phyloP scores from a whole-genome alignment of 2,329 filamentous ascomycete genomes.

The Fusarium verrucosum region DNA sequence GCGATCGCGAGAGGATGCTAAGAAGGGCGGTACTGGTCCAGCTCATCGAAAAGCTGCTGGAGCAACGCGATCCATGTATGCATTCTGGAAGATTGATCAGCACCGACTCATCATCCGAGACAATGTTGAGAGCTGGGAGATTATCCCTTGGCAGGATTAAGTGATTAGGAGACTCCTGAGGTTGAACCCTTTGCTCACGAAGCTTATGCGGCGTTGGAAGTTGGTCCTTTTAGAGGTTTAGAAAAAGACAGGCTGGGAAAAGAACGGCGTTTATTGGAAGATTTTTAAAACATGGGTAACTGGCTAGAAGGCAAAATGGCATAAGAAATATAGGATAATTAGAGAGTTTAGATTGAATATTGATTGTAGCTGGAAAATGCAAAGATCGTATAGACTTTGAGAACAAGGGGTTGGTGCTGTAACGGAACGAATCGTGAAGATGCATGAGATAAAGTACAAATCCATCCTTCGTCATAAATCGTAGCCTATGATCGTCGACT shows the following conservation, averaged over 20 bases:
- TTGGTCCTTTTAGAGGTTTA: neutral
- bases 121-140: conserved; percentile 69
- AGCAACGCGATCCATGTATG: conserved; percentile 69
- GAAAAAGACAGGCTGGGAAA: neutral
- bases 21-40: conserved; percentile 65
- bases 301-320: conserved; percentile 10
- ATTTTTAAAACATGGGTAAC: neutral
- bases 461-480: neutral
- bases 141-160: conserved; percentile 63
- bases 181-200: neutral
- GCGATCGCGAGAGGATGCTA: conserved; percentile 68
- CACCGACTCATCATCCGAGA: conserved; percentile 75
- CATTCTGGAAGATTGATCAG: conserved; percentile 75
- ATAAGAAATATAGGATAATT: conserved; percentile 20
- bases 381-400: neutral
- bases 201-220: conserved; percentile 2
- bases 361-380: neutral
- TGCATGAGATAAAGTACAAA: neutral
- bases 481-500: neutral
- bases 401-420: neutral
- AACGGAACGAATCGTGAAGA: neutral
- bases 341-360: neutral
- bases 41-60: conserved; percentile 73
- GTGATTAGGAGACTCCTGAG: neutral
- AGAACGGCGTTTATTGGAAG: conserved; percentile 20